Base-by-base conservation (phyloP, 352 stramenopile genomes). In the Pythium rhizo-oryzae region DNA sequence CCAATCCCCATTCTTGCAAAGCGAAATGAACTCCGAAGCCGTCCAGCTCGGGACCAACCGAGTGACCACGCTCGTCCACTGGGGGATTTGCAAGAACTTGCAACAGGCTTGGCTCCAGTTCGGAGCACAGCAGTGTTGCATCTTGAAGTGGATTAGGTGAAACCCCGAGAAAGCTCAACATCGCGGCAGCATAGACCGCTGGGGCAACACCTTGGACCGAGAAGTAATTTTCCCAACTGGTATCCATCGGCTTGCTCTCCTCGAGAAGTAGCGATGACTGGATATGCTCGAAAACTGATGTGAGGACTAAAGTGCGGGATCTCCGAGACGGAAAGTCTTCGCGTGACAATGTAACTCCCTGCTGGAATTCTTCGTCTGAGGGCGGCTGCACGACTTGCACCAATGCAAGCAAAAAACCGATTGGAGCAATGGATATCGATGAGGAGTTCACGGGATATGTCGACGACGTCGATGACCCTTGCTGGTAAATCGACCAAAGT, bases 11-110 rank as follows among this genome's bases (percentile, higher is more conserved):
- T n/a, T 75, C 69, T 46, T 71, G 57, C 21, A 75, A 30, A 16
- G 33, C 35, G 30, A 75, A 75, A 39, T 75, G 69, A 21, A 70
- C 63, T 25, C 69, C 69, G 23, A 75, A 75, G 12, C 69, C 63
- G n/a, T 71, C 62, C 8, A 75, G 23, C 39, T 75, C 62, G 18
- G 57, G 28, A 1, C 51, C 54, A 16, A 59, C 53, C 8, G 5
- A 11, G 30, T 12, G 15, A 18, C 58, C 51, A 13, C 39, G 39
- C 18, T 46, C 9, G 39, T 19, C 39, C 8, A 19, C 15, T 8
- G 8, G 8, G 5, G 39, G 8, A 13, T 19, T 46, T 5, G 39
- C 39, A n/a, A 73, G 57, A 28, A 24, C 39, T 51, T 33, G 59
- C 25, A 61, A 49, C 0, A 73, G 54, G 24, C 15, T 15, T 23